Conservation (phyloP, 192 early-diverging fungal genomes). For the Mortierella claussenii region DNA sequence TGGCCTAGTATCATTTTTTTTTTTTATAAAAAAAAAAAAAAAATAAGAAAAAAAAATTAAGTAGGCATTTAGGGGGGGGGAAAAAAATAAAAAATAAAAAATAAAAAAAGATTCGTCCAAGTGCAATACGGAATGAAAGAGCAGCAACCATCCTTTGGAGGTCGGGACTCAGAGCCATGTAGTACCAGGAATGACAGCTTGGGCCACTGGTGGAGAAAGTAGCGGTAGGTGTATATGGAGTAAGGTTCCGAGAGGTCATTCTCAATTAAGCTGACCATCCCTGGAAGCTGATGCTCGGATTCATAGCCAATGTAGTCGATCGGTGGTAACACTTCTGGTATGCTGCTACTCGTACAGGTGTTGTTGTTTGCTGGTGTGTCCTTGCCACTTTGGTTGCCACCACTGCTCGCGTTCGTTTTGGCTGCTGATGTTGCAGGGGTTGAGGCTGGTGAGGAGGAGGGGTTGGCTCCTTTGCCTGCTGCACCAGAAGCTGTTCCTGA, state of each 20-base stretch:
- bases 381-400: no score
- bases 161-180: not conserved
- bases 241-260: constrained; percentile 98
- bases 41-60: not conserved
- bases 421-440: not conserved
- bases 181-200: constrained; percentile 83
- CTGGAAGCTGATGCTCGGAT: constrained; percentile 79
- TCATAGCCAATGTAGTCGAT: constrained; percentile 72
- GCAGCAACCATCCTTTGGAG: not conserved
- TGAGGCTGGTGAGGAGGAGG: no score
- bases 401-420: not conserved
- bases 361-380: no score
- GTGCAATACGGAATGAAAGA: not conserved
- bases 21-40: not conserved
- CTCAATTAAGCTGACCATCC: constrained; percentile 85
- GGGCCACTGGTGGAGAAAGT: constrained; percentile 94
- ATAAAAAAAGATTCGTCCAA: not conserved
- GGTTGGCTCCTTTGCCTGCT: not conserved
- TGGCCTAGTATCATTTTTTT: no score
- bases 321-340: constrained; percentile 14
- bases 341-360: not conserved
- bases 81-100: not conserved
- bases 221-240: constrained; percentile 97
- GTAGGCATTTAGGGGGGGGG: no score
- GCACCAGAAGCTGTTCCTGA: not conserved